These are phyloP conservation scores for Sordariomycetes sp. DNA, from an alignment of 2,329 filamentous ascomycete genomes.

Conservation along the genomic window DNA sequence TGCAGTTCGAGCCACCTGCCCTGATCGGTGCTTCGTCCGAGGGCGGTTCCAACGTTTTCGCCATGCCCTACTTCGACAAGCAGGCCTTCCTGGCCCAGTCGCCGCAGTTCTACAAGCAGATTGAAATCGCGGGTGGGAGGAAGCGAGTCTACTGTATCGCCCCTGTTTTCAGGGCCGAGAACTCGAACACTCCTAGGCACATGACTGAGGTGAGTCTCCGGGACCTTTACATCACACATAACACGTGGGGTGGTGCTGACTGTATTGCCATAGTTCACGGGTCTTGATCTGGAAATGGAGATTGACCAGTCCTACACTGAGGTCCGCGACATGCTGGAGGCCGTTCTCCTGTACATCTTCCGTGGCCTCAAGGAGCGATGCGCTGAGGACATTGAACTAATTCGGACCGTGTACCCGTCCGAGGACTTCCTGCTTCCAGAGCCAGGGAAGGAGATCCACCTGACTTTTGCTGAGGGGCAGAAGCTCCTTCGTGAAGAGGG, in stretches of 20 bases:
- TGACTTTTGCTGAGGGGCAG: conserved; percentile 71
- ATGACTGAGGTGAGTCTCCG: conserved; percentile 55
- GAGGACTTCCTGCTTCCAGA: conserved; percentile 68
- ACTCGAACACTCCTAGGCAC: conserved; percentile 74
- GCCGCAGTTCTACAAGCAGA: conserved; percentile 82
- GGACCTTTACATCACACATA: not conserved
- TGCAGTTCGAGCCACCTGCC: conserved; percentile 80
- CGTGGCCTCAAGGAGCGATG: conserved; percentile 58
- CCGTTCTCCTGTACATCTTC: conserved; percentile 70
- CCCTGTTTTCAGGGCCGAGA: conserved; percentile 77
- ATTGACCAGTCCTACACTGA: conserved; percentile 71
- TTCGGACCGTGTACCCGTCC: conserved; percentile 65
- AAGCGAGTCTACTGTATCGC: conserved; percentile 71
- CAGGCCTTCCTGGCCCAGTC: conserved; percentile 72
- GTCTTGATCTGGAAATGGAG: conserved; percentile 85
- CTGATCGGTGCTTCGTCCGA: conserved; percentile 85
- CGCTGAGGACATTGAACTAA: conserved; percentile 59
- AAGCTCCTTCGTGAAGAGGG: conserved; percentile 67
- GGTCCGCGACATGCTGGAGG: conserved; percentile 61
- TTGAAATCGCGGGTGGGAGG: conserved; percentile 69
- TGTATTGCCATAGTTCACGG: conserved; percentile 50
- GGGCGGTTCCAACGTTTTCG: conserved; percentile 86
- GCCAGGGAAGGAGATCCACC: conserved; percentile 61
- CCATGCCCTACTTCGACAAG: conserved; percentile 79
- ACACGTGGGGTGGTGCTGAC: not conserved